Conservation (phyloP, 257 asterid species). For the Solanum medicagineum region DNA sequence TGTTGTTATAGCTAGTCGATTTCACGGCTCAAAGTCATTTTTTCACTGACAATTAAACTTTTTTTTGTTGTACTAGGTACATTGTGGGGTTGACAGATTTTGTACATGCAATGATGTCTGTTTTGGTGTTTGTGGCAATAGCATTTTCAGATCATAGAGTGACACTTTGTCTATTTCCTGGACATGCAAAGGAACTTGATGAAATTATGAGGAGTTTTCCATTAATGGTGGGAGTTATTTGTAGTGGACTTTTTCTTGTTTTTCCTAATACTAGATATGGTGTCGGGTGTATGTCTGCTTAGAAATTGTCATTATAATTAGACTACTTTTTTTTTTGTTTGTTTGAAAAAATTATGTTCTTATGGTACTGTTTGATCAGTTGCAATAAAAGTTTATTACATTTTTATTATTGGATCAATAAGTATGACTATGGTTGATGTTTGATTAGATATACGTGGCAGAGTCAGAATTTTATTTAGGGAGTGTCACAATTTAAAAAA, state of each 20-base stretch:
- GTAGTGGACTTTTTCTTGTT: slow-evolving; percentile 79
- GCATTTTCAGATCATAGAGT: slow-evolving; percentile 81
- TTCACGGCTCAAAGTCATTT: background rate
- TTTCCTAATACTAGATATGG: slow-evolving; percentile 85
- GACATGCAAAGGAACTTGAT: slow-evolving; percentile 57
- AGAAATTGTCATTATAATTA: background rate
- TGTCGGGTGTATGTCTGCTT: slow-evolving; percentile 65
- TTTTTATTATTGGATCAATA: no score
- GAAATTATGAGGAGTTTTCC: slow-evolving; percentile 93
- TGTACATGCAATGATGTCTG: slow-evolving; percentile 81
- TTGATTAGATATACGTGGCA: no score
- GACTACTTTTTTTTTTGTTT: background rate
- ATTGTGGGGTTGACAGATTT: slow-evolving; percentile 58
- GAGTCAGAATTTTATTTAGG: no score
- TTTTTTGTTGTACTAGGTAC: background rate
- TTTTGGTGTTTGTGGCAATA: slow-evolving; percentile 60
- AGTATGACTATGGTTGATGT: no score
- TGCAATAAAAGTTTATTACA: background rate
- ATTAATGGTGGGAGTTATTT: slow-evolving; percentile 68
- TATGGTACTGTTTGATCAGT: no score
- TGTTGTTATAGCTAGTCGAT: background rate
- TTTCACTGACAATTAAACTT: no score
- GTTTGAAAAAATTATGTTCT: no score
- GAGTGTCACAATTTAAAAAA: no score
- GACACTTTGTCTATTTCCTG: slow-evolving; percentile 68